Percentiles rank a stretch among this genome's conserved stretches.
These are phyloP conservation scores for Schizochytrium sp. DNA, from an alignment of 108 stramenopile species.

Conservation along the genomic window DNA sequence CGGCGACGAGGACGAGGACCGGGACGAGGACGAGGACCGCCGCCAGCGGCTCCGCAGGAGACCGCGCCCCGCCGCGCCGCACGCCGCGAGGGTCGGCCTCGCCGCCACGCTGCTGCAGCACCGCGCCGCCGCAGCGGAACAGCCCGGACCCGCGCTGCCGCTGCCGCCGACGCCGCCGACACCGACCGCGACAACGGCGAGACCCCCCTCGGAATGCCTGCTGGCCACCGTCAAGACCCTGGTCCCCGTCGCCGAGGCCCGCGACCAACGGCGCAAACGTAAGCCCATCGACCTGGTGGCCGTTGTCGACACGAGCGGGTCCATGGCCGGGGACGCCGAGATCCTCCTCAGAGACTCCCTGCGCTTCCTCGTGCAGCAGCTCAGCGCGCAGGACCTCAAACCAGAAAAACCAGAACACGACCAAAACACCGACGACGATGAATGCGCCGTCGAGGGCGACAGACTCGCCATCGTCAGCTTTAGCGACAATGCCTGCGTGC, in stretches of 20 bases:
- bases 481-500: not conserved
- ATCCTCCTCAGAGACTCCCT: not conserved
- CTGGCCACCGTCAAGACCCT: not conserved
- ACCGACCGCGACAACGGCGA: not conserved
- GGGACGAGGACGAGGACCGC: too few relatives aligned
- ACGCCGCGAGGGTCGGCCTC: too few relatives aligned
- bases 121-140: too few relatives aligned
- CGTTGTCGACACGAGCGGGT: conserved; percentile 1
- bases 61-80: too few relatives aligned
- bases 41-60: too few relatives aligned
- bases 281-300: conserved; percentile 15
- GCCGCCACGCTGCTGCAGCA: too few relatives aligned
- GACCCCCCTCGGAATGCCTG: not conserved
- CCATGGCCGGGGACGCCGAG: not conserved
- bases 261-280: not conserved
- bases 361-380: not conserved
- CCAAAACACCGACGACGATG: too few relatives aligned
- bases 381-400: not conserved
- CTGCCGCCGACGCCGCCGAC: too few relatives aligned
- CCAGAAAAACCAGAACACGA: too few relatives aligned
- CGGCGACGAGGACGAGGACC: too few relatives aligned
- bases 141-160: too few relatives aligned
- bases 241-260: not conserved
- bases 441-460: not conserved
- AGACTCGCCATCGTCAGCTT: not conserved